A percentile compares a stretch with the other conserved stretches of the same genome.
Evolutionary conservation across 768 basidiomycete species (phyloP).

Genomic region (Phanerochaete sordida): DNA sequence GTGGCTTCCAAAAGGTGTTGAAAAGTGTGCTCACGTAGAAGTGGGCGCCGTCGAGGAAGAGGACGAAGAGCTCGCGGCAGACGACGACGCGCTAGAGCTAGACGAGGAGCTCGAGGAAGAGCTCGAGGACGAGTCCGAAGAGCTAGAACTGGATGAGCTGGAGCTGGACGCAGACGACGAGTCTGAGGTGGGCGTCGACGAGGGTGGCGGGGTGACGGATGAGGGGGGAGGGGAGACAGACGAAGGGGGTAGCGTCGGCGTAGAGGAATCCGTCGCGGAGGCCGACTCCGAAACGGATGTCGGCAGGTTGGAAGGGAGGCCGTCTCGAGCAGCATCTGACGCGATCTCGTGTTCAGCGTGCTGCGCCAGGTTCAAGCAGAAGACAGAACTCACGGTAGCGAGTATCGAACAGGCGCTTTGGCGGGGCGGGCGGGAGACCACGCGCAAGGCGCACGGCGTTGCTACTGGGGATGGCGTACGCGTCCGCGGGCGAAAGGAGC

Average conservation of each 20-base stretch:
- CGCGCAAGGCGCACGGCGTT: slow-evolving; percentile 16
- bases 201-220: neutral
- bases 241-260: neutral
- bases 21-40: neutral
- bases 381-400: slow-evolving; percentile 6
- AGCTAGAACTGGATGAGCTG: neutral
- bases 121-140: neutral
- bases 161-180: neutral
- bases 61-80: neutral
- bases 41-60: neutral
- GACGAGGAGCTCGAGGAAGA: neutral
- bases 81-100: neutral
- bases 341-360: neutral
- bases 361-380: neutral
- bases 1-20: neutral
- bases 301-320: neutral
- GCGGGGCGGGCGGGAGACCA: slow-evolving; percentile 14
- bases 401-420: slow-evolving; percentile 12
- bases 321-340: slow-evolving; percentile 2
- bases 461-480: slow-evolving; percentile 2
- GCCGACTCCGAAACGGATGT: neutral
- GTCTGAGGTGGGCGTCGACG: neutral
- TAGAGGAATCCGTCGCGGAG: neutral
- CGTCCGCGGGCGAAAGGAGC: slow-evolving; percentile 10
- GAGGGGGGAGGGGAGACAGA: neutral